Percentiles rank a stretch among this genome's conserved stretches.
These are phyloP conservation scores for Penicillium hordei DNA, from an alignment of 2,329 filamentous ascomycete genomes.

Conservation along the genomic window DNA sequence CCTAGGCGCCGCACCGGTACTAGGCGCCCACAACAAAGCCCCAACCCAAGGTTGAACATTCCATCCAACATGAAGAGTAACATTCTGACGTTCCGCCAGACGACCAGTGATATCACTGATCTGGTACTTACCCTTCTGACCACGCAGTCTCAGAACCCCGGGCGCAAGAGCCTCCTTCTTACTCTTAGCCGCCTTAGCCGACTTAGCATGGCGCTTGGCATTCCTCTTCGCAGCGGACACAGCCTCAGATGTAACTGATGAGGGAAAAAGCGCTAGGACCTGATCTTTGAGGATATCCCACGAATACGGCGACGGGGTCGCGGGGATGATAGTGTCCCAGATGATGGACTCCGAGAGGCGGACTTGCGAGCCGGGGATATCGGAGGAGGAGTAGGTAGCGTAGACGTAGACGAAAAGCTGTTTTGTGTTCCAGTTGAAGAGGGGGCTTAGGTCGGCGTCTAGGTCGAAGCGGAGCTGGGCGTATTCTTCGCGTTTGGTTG, in stretches of 20 bases:
- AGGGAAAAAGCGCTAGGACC: constrained; percentile 30
- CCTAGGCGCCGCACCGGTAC: constrained; percentile 50
- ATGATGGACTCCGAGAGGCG: constrained; percentile 68
- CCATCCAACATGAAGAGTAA: constrained; percentile 81
- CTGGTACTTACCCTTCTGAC: constrained; percentile 93
- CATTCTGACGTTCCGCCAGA: constrained; percentile 71
- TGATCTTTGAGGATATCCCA: constrained; percentile 38
- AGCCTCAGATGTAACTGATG: constrained; percentile 1
- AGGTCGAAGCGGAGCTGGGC: constrained; percentile 91
- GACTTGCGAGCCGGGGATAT: constrained; percentile 23
- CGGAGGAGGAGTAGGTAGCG: constrained; percentile 61
- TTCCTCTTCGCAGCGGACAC: constrained; percentile 19
- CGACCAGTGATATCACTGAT: constrained; percentile 85
- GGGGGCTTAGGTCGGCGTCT: constrained; percentile 83
- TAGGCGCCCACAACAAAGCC: constrained; percentile 74
- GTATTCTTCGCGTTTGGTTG: constrained; percentile 88
- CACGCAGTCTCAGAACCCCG: constrained; percentile 73
- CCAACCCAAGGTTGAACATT: constrained; percentile 99
- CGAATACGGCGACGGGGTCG: constrained; percentile 49
- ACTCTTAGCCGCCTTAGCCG: constrained; percentile 17
- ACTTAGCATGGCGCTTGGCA: constrained; percentile 27
- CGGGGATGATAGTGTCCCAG: constrained; percentile 93
- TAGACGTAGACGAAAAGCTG: constrained; percentile 96
- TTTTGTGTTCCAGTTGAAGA: constrained; percentile 99
- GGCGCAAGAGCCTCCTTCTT: constrained; percentile 25